Base-by-base conservation (phyloP, 2,329 filamentous ascomycete species). In the Sphaerulina vaccinii region DNA sequence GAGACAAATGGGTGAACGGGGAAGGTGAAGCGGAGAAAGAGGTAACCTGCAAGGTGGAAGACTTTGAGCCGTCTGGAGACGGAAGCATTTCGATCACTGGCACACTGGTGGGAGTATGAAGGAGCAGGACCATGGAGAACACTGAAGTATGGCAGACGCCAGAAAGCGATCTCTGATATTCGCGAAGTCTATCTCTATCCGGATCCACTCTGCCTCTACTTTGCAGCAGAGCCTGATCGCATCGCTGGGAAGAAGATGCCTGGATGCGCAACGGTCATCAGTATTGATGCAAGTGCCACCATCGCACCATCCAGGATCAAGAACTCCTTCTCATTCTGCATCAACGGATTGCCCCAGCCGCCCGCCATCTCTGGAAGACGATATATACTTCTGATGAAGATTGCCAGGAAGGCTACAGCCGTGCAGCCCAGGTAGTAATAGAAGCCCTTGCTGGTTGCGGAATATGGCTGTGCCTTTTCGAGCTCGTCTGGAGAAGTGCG, bases 21-120 rank as follows among this genome's bases (percentile, higher is more conserved):
- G 73, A 78, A 3, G 90, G 88, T 1, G 77, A 83, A 29, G 84
- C 81, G 59, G 80, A 82, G 50, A 87, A 87, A 10, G 82, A 81
- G 64, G 71, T 95, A 32, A 79, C 79, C 47, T 95, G 96, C 71
- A 80, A 84, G 58, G 89, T 96, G 65, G 84, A 85, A 60, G 89
- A 95, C 68, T 88, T 93, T 57, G 91, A 96, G 62, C 86, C 88
- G 1, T 86, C 55, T 21, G 59, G 57, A 19, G 50, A 54, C 29
- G 59, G 56, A 33, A 51, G 55, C 15, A 57, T 61, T 13, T 49
- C 51, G 16, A 61, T 61, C 16, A 53, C 45, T n/a, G 59, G 55
- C 3, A 57, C 51, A 4, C 13, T 61, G 44, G 44, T 56, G 10
- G 54, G 52, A 9, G 36, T 54, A 18, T 54, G 41, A 45, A 32